Evolutionary conservation across 2,329 filamentous ascomycete genomes (phyloP), one percentile per base, ranked within the genome.

Genomic region (Fusarium sp.): DNA sequence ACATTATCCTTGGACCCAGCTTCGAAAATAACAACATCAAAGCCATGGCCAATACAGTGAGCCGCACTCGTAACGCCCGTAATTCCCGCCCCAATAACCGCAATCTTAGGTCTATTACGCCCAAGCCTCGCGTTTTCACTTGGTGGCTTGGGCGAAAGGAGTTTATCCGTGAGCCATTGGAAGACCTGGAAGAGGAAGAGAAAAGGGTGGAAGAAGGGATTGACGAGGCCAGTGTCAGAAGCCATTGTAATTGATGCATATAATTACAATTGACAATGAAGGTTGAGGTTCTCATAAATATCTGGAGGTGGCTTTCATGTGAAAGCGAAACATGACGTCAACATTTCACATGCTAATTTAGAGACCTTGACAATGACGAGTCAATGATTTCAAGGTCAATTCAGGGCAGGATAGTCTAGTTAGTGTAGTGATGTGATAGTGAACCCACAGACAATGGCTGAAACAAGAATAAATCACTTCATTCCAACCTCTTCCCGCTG

Each of bases 1-100:
- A 97, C 81, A 30, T 89, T 86, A 21, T 93, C 87, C 71, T 90
- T 85, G 8, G 86, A 82, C 2, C 92, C 92, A 12, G 90, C 89
- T 79, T 97, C 94, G 73, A 97, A 97, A 43, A 97, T 89, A 25
- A 88, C 87, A 11, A 94, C 92, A 71, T 96, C 93, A 74, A 96
- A 96, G 49, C 94, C 94, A 88, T 96, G 93, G 4, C 94, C 94
- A 40, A 95, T 90, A 78, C 93, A 95, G 80, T 97, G 94, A 3
- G 93, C 90, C 1, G 94, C 94, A 12, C 93, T 90, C 3, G 93
- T 94, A 5, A 96, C 90, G 8, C 94, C 88, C 0, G 88, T 96
- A 61, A 97, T 86, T 4, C 92, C 92, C 33, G 91, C 90, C 5
- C 92, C 92, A 72, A 94, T 90, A 37, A 94, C 85, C 5, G 92